Evolutionary conservation across 1,139 yeast genomes (phyloP).

Genomic region (Suhomyces bolitotheri): DNA sequence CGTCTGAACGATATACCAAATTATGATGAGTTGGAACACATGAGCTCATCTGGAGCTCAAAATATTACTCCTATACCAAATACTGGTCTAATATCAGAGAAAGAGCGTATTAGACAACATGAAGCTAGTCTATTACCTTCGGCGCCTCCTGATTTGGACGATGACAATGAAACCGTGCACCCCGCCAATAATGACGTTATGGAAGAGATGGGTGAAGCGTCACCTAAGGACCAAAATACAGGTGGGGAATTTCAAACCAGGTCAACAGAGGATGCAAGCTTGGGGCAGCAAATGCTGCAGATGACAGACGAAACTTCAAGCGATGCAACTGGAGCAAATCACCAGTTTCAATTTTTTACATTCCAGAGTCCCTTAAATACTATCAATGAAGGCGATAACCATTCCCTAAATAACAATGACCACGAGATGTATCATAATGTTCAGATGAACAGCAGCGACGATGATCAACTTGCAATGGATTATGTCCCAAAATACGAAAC

Average conservation of each 20-base stretch:
- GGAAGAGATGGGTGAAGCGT: slow-evolving; percentile 6
- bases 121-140: slow-evolving; percentile 65
- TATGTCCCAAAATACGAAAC: slow-evolving; percentile 42
- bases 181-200: slow-evolving; percentile 15
- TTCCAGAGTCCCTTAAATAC: slow-evolving; percentile 14
- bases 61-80: slow-evolving; percentile 11
- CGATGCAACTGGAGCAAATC: slow-evolving; percentile 1
- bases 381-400: slow-evolving; percentile 15
- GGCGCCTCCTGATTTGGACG: slow-evolving; percentile 46
- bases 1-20: slow-evolving; percentile 21
- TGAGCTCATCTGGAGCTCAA: slow-evolving; percentile 2
- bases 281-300: neutral
- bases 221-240: neutral
- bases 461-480: slow-evolving; percentile 30
- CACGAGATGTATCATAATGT: slow-evolving; percentile 18
- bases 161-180: slow-evolving; percentile 19
- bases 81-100: slow-evolving; percentile 40
- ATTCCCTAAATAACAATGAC: slow-evolving; percentile 5
- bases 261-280: neutral
- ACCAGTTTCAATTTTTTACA: slow-evolving; percentile 21
- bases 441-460: slow-evolving; percentile 12
- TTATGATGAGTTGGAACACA: slow-evolving; percentile 24
- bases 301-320: neutral
- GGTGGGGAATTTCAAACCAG: neutral
- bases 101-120: slow-evolving; percentile 52